phyloP scores from a whole-genome alignment of 768 basidiomycete genomes.

The Piloderma croceum region DNA sequence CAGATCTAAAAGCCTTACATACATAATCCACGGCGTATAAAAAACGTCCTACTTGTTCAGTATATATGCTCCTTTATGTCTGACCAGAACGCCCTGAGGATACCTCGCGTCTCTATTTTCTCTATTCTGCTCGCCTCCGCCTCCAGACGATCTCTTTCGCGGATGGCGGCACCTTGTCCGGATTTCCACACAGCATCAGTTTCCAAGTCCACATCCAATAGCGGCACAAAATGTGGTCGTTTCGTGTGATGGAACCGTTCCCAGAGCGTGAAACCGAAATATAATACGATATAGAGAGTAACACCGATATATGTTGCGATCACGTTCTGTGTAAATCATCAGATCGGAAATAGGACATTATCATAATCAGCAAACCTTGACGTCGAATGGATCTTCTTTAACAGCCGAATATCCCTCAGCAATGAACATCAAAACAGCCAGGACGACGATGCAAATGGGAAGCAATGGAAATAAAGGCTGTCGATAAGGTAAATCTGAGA shows the following conservation, averaged over 20 bases:
- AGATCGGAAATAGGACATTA: conserved; percentile 1
- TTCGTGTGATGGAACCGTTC: conserved; percentile 28
- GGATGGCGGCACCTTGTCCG: conserved; percentile 35
- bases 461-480: conserved; percentile 53
- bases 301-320: conserved; percentile 53
- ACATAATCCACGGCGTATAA: no score
- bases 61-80: conserved; percentile 4
- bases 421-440: conserved; percentile 47
- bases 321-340: conserved; percentile 35
- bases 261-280: conserved; percentile 38
- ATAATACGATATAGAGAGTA: conserved; percentile 40
- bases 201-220: conserved; percentile 42
- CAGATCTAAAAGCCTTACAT: no score
- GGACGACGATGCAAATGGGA: conserved; percentile 43
- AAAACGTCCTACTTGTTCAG: no score
- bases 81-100: not conserved
- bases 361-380: conserved; percentile 28
- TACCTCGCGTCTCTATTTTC: not conserved
- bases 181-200: conserved; percentile 49
- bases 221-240: conserved; percentile 35
- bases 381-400: conserved; percentile 37
- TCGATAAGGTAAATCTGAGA: conserved; percentile 52
- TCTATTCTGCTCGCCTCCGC: not conserved
- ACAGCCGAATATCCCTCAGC: conserved; percentile 51
- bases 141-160: conserved; percentile 27